Evolutionary conservation across 2,329 filamentous ascomycete genomes (phyloP).

Genomic region (Polytolypa hystricis): DNA sequence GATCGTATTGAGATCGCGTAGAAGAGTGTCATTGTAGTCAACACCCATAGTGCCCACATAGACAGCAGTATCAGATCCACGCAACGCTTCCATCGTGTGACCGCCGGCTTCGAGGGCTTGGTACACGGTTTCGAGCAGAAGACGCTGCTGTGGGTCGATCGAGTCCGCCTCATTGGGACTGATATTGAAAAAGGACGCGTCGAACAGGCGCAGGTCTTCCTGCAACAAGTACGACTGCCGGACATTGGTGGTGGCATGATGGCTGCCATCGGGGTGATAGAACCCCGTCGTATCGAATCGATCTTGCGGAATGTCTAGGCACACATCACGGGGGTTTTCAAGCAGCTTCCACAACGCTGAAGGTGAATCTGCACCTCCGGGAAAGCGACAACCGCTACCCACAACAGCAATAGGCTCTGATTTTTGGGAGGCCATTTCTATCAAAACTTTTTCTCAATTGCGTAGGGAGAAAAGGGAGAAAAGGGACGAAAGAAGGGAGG

Average conservation of each 20-base stretch:
- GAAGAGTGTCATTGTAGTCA: constrained; percentile 18
- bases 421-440: no score
- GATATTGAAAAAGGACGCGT: constrained; percentile 21
- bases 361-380: constrained; percentile 26
- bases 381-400: constrained; percentile 35
- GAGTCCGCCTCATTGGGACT: constrained; percentile 14
- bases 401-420: constrained; percentile 36
- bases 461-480: no score
- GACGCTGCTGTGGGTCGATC: constrained; percentile 22
- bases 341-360: constrained; percentile 33
- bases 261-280: not conserved
- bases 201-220: constrained; percentile 18
- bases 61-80: constrained; percentile 21
- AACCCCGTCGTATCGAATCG: not conserved
- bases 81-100: constrained; percentile 15
- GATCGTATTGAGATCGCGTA: constrained; percentile 10
- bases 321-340: constrained; percentile 9
- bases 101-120: constrained; percentile 19
- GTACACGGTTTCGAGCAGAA: constrained; percentile 17
- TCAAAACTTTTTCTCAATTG: no score
- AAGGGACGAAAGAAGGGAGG: no score
- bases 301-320: not conserved
- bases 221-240: constrained; percentile 5
- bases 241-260: not conserved
- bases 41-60: constrained; percentile 18